Conservation (phyloP, 2,329 filamentous ascomycete species). For the Paraphoma sp. region DNA sequence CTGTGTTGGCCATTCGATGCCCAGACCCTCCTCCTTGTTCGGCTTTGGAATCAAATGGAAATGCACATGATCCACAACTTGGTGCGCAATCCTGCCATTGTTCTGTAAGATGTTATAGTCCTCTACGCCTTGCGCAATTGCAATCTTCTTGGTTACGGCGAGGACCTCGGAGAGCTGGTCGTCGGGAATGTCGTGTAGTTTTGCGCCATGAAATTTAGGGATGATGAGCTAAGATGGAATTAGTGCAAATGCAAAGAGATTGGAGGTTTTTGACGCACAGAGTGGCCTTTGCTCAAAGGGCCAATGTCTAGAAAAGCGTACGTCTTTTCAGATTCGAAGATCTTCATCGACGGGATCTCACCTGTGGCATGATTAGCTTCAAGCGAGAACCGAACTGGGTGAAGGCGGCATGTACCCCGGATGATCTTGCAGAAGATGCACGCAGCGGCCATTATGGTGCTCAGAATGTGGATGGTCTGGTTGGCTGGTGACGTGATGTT, state of each 20-base stretch:
- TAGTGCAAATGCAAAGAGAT: neutral
- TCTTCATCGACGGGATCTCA: slow-evolving; percentile 95
- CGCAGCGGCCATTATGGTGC: slow-evolving; percentile 64
- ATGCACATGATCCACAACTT: slow-evolving; percentile 92
- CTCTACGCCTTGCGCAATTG: slow-evolving; percentile 72
- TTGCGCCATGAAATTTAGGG: slow-evolving; percentile 91
- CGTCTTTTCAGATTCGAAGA: slow-evolving; percentile 92
- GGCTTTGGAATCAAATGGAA: slow-evolving; percentile 99
- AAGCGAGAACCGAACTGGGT: neutral
- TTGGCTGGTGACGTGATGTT: slow-evolving; percentile 30
- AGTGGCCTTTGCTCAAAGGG: slow-evolving; percentile 85
- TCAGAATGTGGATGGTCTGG: slow-evolving; percentile 17
- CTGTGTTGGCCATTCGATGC: slow-evolving; percentile 79
- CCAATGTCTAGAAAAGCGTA: slow-evolving; percentile 97
- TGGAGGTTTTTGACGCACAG: slow-evolving; percentile 62
- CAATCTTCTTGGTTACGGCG: slow-evolving; percentile 87
- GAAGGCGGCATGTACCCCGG: slow-evolving; percentile 67
- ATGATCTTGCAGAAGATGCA: slow-evolving; percentile 99
- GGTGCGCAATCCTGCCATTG: slow-evolving; percentile 90
- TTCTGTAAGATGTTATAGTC: slow-evolving; percentile 98
- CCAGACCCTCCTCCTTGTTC: slow-evolving; percentile 79
- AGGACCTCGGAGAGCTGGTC: slow-evolving; percentile 83
- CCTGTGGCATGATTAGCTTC: slow-evolving; percentile 60
- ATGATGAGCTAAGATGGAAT: slow-evolving; percentile 77
- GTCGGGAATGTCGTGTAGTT: slow-evolving; percentile 91